Evolutionary conservation across 495 filamentous ascomycete species (phyloP).

Genomic region (Penicillium cosmopolitanum): DNA sequence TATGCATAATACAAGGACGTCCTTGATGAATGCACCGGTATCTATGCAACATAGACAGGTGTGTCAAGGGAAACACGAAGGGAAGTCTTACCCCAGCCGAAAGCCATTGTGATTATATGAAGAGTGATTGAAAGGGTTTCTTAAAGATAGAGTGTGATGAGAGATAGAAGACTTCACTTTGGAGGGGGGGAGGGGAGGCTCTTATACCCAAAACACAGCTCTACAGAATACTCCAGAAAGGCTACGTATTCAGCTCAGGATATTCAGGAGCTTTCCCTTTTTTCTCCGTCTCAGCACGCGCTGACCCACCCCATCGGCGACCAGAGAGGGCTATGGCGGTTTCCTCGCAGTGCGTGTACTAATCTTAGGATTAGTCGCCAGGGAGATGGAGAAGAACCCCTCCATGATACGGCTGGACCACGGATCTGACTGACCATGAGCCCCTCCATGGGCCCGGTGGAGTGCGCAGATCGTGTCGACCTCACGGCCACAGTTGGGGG

Average conservation of each 20-base stretch:
- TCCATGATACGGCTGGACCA: slow-evolving; percentile 20
- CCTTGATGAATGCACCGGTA: not conserved
- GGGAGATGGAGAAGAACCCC: slow-evolving; percentile 14
- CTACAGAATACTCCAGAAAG: slow-evolving; percentile 25
- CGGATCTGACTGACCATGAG: slow-evolving; percentile 15
- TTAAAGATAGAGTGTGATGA: slow-evolving; percentile 13
- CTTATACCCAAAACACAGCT: slow-evolving; percentile 26
- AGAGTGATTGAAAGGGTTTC: slow-evolving; percentile 14
- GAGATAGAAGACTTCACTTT: not conserved
- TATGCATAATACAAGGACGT: slow-evolving; percentile 5
- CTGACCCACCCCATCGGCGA: slow-evolving; percentile 20
- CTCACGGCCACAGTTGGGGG: slow-evolving; percentile 15
- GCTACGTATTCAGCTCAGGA: slow-evolving; percentile 16
- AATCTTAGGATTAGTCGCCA: slow-evolving; percentile 15
- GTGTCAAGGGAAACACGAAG: not conserved
- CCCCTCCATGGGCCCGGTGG: slow-evolving; percentile 13
- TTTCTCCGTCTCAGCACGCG: slow-evolving; percentile 21
- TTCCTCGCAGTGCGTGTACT: slow-evolving; percentile 1
- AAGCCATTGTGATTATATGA: slow-evolving; percentile 37
- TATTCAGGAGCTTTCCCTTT: slow-evolving; percentile 11
- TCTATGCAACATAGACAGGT: not conserved
- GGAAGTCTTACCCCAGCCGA: slow-evolving; percentile 41
- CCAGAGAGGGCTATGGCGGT: slow-evolving; percentile 22
- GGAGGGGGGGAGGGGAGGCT: slow-evolving; percentile 11
- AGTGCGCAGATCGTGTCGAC: slow-evolving; percentile 14